Evolutionary conservation across 2,329 filamentous ascomycete genomes (phyloP).

Genomic region (Phialophora expanda): DNA sequence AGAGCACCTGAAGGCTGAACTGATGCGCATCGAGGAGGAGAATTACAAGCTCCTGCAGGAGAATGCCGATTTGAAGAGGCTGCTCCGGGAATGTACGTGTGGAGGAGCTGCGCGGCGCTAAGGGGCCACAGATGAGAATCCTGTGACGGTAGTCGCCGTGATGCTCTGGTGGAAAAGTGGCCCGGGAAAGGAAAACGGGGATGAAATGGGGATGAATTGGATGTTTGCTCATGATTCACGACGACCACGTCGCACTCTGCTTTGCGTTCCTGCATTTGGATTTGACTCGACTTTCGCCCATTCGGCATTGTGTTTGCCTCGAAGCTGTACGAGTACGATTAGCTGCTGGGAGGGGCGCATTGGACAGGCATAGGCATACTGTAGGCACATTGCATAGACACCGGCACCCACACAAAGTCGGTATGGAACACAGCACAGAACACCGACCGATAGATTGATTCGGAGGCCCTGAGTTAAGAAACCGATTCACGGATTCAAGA

Average conservation of each 20-base stretch:
- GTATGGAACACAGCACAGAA: neutral
- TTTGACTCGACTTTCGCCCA: neutral
- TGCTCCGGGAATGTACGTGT: conserved; percentile 58
- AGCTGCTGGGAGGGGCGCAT: neutral
- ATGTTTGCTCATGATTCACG: conserved; percentile 2
- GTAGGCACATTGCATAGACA: neutral
- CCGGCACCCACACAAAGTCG: neutral
- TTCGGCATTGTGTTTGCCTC: neutral
- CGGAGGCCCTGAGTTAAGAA: neutral
- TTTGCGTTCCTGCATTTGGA: neutral
- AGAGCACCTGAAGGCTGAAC: conserved; percentile 39
- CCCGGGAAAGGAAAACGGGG: neutral
- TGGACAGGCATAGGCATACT: neutral
- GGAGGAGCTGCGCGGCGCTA: conserved; percentile 24
- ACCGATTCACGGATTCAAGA: neutral
- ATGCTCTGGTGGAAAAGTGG: neutral
- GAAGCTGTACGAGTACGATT: conserved; percentile 3
- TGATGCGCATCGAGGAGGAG: conserved; percentile 38
- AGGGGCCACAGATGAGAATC: neutral
- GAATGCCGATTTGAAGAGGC: conserved; percentile 79
- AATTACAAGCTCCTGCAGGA: conserved; percentile 73
- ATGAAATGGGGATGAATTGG: neutral
- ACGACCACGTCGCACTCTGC: neutral
- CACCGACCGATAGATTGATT: neutral
- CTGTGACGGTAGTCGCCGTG: neutral